These are phyloP conservation scores for Adansonia rubrostipa DNA, from an alignment of 441 rosid genomes.

Conservation along the genomic window DNA sequence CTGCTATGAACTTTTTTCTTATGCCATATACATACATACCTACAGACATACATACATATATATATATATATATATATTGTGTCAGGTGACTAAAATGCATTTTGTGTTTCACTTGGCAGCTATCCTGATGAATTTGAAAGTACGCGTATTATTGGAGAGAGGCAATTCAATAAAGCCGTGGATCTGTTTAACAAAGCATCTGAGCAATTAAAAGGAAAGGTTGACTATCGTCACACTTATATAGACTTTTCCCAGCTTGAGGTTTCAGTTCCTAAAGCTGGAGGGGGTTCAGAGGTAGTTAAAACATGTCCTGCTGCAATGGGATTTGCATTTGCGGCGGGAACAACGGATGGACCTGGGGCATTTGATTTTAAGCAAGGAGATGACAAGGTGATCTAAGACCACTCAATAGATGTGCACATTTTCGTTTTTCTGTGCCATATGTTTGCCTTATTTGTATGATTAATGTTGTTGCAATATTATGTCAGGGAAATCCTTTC, in stretches of 20 bases:
- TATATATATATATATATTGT: background rate
- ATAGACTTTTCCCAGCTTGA: constrained; percentile 83
- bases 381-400: constrained; percentile 67
- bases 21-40: background rate
- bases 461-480: constrained; percentile 20
- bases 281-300: constrained; percentile 66
- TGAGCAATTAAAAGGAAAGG: constrained; percentile 68
- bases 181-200: constrained; percentile 85
- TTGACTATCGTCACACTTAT: constrained; percentile 77
- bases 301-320: constrained; percentile 95
- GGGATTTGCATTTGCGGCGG: constrained; percentile 98
- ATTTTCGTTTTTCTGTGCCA: constrained; percentile 6
- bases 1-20: constrained; percentile 1
- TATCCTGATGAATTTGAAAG: constrained; percentile 96
- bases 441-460: constrained; percentile 15
- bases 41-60: too few relatives aligned
- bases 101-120: constrained; percentile 48
- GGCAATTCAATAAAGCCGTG: constrained; percentile 77
- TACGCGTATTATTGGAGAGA: constrained; percentile 85
- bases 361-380: constrained; percentile 98
- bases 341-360: constrained; percentile 98
- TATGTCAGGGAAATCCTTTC: constrained; percentile 79
- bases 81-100: constrained; percentile 26
- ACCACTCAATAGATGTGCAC: background rate
- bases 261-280: constrained; percentile 58